phyloP scores from a whole-genome alignment of 305 asterid genomes.

The Caryopteris hybrid region DNA sequence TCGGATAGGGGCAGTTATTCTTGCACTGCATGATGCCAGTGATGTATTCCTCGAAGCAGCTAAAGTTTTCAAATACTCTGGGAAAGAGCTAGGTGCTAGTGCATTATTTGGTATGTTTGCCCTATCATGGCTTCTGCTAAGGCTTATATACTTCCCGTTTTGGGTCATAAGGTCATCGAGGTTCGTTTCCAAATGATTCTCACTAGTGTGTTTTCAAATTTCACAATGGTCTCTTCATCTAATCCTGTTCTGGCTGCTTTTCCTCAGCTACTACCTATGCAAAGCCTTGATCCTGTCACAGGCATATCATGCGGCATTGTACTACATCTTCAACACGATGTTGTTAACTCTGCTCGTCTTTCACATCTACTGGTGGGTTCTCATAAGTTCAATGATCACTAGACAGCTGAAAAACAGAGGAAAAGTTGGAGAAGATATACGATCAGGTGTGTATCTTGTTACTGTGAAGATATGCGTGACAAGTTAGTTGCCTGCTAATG shows the following conservation, averaged over 20 bases:
- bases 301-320: conserved; percentile 28
- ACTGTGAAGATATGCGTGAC: background rate
- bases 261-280: conserved; percentile 50
- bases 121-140: conserved; percentile 73
- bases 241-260: conserved; percentile 29
- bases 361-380: conserved; percentile 96
- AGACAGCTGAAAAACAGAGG: conserved; percentile 87
- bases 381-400: conserved; percentile 74
- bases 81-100: conserved; percentile 81
- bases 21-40: conserved; percentile 94
- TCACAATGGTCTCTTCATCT: conserved; percentile 13
- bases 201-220: background rate
- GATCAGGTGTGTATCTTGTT: conserved; percentile 64
- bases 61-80: conserved; percentile 86
- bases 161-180: conserved; percentile 83
- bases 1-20: conserved; percentile 67
- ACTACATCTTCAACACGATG: conserved; percentile 88
- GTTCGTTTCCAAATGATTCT: conserved; percentile 32
- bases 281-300: conserved; percentile 46
- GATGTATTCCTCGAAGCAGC: conserved; percentile 95
- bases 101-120: conserved; percentile 80
- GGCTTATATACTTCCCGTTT: conserved; percentile 84
- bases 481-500: background rate
- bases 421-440: conserved; percentile 91
- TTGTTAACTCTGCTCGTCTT: conserved; percentile 69